Evolutionary conservation across 306 rosid species (phyloP), one percentile per base, ranked within the genome.

Genomic region (Prinsepia uniflora): DNA sequence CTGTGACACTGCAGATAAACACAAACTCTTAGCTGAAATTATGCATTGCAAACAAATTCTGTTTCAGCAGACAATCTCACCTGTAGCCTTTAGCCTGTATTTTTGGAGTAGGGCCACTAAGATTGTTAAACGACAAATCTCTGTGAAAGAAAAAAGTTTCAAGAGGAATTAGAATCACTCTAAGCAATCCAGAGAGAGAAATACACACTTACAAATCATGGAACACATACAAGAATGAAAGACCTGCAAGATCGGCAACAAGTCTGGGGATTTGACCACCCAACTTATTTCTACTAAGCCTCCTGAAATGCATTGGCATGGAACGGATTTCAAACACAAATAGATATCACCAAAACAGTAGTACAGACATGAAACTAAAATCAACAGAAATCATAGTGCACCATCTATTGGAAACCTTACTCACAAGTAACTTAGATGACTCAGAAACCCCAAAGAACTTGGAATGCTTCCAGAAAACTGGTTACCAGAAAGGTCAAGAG

Each of bases 71-170:
- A 59, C 77, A 43, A 54, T 56, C 90, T 89, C 78, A 95, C 99
- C 97, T 95, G 82, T 82, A 95, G 47, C 89, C 92, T 77, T 91
- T 86, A 4, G 97, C 97, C 80, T 83, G 85, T 79, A 95, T 89
- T 81, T 86, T 87, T 36, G 97, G 97, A 76, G 89, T 78, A 17
- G 97, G 87, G 30, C 99, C 96, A 53, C 99, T 94, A 56, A 95
- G 89, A 81, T 95, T 95, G 76, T 91, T 95, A 77, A 84, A 90
- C 3, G 99, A 95, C 79, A 91, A 82, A 78, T 91, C 97, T 90
- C 99, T 94, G 75, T 65, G 73, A 17, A 62, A 72, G 30, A 10
- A 65, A 14, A 75, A 41, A 47, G n/a, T 66, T 2, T 10, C 3
- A 17, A 52, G 4, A 6, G 18, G 7, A 40, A 57, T 75, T 66